Evolutionary conservation across 768 basidiomycete species (phyloP).

Genomic region (Russula emetica): DNA sequence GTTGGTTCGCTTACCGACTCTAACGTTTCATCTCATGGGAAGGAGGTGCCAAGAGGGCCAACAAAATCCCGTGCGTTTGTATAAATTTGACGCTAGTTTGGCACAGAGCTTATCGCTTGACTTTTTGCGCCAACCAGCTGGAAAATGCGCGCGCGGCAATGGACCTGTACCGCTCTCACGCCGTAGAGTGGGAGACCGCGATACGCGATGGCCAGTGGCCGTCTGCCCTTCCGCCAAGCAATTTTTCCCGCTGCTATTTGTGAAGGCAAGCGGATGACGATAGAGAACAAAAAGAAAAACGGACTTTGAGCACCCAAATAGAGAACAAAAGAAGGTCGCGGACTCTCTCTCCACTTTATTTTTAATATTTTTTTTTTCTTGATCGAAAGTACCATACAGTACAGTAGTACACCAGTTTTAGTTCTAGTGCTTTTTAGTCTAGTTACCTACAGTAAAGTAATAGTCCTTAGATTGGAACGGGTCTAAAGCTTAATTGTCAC

Average conservation of each 20-base stretch:
- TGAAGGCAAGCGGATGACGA: constrained; percentile 32
- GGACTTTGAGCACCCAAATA: background rate
- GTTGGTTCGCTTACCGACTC: constrained; percentile 67
- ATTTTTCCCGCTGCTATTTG: constrained; percentile 75
- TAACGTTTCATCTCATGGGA: constrained; percentile 79
- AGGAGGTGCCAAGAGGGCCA: constrained; percentile 70
- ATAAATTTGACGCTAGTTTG: background rate
- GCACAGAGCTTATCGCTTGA: constrained; percentile 15
- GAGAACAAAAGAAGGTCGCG: background rate
- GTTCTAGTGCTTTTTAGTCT: constrained; percentile 7
- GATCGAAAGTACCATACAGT: constrained; percentile 2
- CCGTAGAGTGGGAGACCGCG: constrained; percentile 61
- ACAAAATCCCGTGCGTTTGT: constrained; percentile 60
- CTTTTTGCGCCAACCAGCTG: constrained; percentile 41
- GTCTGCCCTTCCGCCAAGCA: constrained; percentile 66
- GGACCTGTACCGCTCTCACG: constrained; percentile 52
- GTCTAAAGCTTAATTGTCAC: constrained; percentile 28
- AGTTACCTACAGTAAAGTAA: background rate
- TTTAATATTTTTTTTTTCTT: constrained; percentile 2
- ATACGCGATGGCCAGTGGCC: constrained; percentile 67
- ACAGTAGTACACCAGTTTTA: constrained; percentile 1
- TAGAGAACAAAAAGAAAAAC: background rate
- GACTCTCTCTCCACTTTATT: background rate
- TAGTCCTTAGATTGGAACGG: constrained; percentile 11
- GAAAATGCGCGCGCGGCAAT: constrained; percentile 68